Conservation (phyloP, 208 protist genomes). For the Trypanosoma congolense region DNA sequence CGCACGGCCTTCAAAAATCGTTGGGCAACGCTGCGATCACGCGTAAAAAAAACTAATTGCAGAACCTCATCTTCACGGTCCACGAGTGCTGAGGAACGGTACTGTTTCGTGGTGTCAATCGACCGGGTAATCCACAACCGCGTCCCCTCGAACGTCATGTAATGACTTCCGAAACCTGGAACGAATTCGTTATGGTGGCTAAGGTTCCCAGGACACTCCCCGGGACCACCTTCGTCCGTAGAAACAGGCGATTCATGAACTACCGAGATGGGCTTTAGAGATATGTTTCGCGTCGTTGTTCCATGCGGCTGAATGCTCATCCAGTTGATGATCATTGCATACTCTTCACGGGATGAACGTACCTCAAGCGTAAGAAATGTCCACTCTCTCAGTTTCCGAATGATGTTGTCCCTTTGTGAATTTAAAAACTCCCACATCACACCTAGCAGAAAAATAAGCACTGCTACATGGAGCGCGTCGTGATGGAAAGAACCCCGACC, state of each 20-base stretch:
- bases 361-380: constrained; percentile 77
- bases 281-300: constrained; percentile 53
- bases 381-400: constrained; percentile 40
- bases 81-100: constrained; percentile 21
- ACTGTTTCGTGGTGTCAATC: constrained; percentile 68
- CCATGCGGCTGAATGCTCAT: constrained; percentile 72
- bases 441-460: constrained; percentile 57
- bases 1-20: constrained; percentile 54
- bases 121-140: constrained; percentile 67
- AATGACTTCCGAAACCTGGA: constrained; percentile 80
- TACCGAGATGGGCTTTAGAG: constrained; percentile 62
- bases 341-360: constrained; percentile 82
- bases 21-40: constrained; percentile 45
- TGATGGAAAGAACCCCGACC: constrained; percentile 18
- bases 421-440: constrained; percentile 68
- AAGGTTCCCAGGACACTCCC: constrained; percentile 4
- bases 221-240: constrained; percentile 8
- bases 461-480: constrained; percentile 47
- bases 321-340: constrained; percentile 87
- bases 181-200: constrained; percentile 37
- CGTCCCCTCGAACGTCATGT: constrained; percentile 48
- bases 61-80: constrained; percentile 79
- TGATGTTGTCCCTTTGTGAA: constrained; percentile 40
- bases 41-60: constrained; percentile 62
- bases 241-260: constrained; percentile 37